phyloP scores from a whole-genome alignment of 2,329 filamentous ascomycete species.

The Blastomyces emzantsi region DNA sequence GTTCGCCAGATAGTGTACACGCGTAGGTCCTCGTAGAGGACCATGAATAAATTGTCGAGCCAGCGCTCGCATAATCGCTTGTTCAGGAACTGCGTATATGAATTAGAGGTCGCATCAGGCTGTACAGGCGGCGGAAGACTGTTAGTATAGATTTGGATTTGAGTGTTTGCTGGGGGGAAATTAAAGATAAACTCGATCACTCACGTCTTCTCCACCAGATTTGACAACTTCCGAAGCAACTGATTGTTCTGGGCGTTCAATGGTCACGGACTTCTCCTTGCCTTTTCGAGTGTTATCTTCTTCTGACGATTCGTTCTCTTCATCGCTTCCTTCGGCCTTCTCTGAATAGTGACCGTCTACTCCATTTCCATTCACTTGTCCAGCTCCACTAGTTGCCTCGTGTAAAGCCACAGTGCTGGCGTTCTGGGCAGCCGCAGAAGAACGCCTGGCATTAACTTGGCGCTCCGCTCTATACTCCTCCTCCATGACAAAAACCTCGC shows the following conservation, averaged over 20 bases:
- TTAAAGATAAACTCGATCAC: slow-evolving; percentile 19
- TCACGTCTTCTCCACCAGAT: slow-evolving; percentile 61
- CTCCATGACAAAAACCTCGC: slow-evolving; percentile 98
- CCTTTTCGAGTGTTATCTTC: slow-evolving; percentile 19
- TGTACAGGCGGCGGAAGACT: slow-evolving; percentile 24
- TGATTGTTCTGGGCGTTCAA: slow-evolving; percentile 74
- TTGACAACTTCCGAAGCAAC: slow-evolving; percentile 70
- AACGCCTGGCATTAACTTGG: slow-evolving; percentile 35
- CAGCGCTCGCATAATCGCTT: slow-evolving; percentile 95
- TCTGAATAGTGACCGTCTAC: slow-evolving; percentile 21
- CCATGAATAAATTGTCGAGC: slow-evolving; percentile 99
- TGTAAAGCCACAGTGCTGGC: slow-evolving; percentile 71
- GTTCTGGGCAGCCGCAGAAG: slow-evolving; percentile 51
- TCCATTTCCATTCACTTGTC: slow-evolving; percentile 31
- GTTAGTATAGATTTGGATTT: neutral
- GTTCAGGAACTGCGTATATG: slow-evolving; percentile 87
- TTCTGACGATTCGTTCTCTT: slow-evolving; percentile 27
- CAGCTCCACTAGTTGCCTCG: slow-evolving; percentile 49
- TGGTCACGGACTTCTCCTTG: slow-evolving; percentile 28
- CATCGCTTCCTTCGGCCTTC: slow-evolving; percentile 18
- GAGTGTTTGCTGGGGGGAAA: neutral
- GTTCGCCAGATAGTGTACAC: slow-evolving; percentile 99
- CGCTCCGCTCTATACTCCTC: slow-evolving; percentile 87
- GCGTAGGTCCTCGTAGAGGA: slow-evolving; percentile 91
- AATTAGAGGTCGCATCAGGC: slow-evolving; percentile 56